Conservation (phyloP, 257 asterid species). For the Lithospermum erythrorhizon region DNA sequence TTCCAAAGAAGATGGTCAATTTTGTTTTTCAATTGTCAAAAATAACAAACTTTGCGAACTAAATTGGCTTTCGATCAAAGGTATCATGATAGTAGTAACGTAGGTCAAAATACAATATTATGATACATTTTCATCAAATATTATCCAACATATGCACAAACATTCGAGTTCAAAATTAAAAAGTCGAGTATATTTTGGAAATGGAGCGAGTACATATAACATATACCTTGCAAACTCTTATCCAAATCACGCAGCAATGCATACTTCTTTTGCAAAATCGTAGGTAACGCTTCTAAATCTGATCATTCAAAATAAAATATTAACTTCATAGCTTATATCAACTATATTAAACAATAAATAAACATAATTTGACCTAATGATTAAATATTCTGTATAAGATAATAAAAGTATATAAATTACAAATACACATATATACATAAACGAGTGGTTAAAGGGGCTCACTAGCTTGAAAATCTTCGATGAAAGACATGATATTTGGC, state of each 20-base stretch:
- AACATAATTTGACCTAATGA: neutral
- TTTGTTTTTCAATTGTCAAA: too few relatives aligned
- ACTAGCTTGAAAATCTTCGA: conserved; percentile 89
- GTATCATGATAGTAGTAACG: too few relatives aligned
- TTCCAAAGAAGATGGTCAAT: too few relatives aligned
- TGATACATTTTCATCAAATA: too few relatives aligned
- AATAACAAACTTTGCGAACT: too few relatives aligned
- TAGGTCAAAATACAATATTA: too few relatives aligned
- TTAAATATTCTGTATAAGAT: neutral
- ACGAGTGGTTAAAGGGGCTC: conserved; percentile 1
- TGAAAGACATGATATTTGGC: conserved; percentile 40
- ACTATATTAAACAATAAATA: neutral
- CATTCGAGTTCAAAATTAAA: too few relatives aligned
- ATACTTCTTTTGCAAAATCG: conserved; percentile 68
- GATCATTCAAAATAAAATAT: conserved; percentile 7
- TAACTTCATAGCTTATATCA: neutral
- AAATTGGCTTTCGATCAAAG: too few relatives aligned
- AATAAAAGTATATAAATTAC: conserved; percentile 13
- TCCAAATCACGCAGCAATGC: conserved; percentile 73
- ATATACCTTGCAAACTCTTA: conserved; percentile 77
- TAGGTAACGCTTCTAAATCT: conserved; percentile 90
- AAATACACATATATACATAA: conserved; percentile 1
- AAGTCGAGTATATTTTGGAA: too few relatives aligned
- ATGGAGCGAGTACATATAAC: neutral
- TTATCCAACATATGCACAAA: too few relatives aligned